Evolutionary conservation across 768 basidiomycete genomes (phyloP), one percentile per base, ranked within the genome.

Genomic region (Boletus pseudo-olivaceus): DNA sequence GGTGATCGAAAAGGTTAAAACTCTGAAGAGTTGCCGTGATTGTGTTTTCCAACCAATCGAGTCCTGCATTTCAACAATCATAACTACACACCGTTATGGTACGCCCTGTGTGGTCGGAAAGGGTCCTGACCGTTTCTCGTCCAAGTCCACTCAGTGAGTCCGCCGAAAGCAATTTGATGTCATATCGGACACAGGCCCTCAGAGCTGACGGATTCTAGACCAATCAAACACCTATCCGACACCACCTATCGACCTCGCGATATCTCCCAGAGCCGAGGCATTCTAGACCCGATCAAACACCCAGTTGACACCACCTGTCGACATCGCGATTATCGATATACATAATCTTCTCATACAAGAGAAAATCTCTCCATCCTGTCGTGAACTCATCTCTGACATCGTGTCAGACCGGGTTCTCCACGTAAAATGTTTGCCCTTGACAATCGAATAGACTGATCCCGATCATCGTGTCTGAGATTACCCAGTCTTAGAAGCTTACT

Each of bases 1-100:
- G 38, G 47, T n/a, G 48, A 60, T 51, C 37, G 43, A 51, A 64
- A 63, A 64, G 62, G 52, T 20, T 56, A 64, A 64, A 64, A 61
- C 54, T 42, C 49, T 55, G 51, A 47, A 42, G 37, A 39, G 20
- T 41, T 54, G 61, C 48, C 48, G 53, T 53, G 56, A 47, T 40
- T 27, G 47, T 4, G 29, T 37, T 33, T n/a, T 26, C 9, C 39
- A 49, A 29, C 47, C 38, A 41, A 49, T 49, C 23, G 14, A 39
- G 27, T 54, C 5, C 4, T 40, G 38, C 26, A 43, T 48, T n/a
- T 19, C 26, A 10, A 44, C 7, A 11, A 15, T 34, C 44, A 52
- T 12, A 8, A n/a, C 33, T 26, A 45, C 32, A 10, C 52, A 37
- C 35, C 35, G 5, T 49, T 44, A 23, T 23, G 23, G 4, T 33